Evolutionary conservation across 1,139 yeast species (phyloP), one percentile per base, ranked within the genome.

Genomic region (Debaryomycetaceae sp.): DNA sequence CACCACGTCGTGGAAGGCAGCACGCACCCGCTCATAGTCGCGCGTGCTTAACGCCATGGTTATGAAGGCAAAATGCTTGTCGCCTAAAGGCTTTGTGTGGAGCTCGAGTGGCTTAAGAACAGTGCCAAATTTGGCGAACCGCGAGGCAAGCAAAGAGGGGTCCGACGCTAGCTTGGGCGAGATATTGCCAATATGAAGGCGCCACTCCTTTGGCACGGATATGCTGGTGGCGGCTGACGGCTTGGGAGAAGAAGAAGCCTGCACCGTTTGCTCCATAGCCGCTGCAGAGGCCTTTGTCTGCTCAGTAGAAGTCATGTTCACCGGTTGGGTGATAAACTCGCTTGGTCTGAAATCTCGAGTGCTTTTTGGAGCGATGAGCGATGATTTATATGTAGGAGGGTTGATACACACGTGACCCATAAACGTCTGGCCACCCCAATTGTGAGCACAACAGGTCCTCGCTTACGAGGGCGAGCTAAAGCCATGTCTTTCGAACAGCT

Each of bases 171-270:
- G 60, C 14, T 61, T 57, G 2, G 66, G 55, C 2, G 91, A 77
- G 25, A 84, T 69, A 35, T 78, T 71, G 10, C 94, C 91, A 10
- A 84, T 74, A 47, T 79, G 83, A n/a, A 83, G 49, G 28, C 89
- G 50, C 30, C 49, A 45, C 18, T 43, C 48, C 23, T 45, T 42
- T n/a, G n/a, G n/a, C n/a, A n/a, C n/a, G n/a, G n/a, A n/a, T n/a
- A n/a, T n/a, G n/a, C n/a, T n/a, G n/a, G n/a, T n/a, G n/a, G n/a
- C n/a, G n/a, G n/a, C n/a, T n/a, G n/a, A n/a, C n/a, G n/a, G n/a
- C n/a, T n/a, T n/a, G n/a, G n/a, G n/a, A n/a, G n/a, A n/a, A n/a
- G n/a, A n/a, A n/a, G n/a, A n/a, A n/a, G n/a, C n/a, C n/a, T n/a
- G n/a, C n/a, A n/a, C n/a, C n/a, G n/a, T n/a, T n/a, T n/a, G 21